phyloP scores from a whole-genome alignment of 2,329 filamentous ascomycete genomes.

The Arthrobotrys conoides region DNA sequence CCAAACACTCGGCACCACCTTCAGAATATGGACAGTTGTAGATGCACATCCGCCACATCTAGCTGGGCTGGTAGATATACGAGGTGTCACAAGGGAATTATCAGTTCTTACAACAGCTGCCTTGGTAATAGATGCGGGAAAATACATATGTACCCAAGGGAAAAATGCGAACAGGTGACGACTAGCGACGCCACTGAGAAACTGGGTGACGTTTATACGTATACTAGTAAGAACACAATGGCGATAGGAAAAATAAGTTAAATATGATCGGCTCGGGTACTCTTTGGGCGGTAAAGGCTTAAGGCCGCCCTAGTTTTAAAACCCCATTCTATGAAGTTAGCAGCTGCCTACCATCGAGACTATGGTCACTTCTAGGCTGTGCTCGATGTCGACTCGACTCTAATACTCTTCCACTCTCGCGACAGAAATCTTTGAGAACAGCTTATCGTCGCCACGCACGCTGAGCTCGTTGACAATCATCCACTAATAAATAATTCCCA shows the following conservation, averaged over 20 bases:
- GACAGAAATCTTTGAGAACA: background rate
- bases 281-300: slow-evolving; percentile 2
- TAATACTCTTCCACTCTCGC: no score
- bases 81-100: background rate
- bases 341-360: background rate
- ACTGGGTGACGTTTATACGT: no score
- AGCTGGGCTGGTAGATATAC: background rate
- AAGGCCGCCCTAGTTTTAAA: no score
- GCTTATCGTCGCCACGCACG: background rate
- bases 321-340: background rate
- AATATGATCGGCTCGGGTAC: background rate
- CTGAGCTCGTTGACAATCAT: background rate
- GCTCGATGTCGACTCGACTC: background rate
- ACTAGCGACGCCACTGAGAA: no score
- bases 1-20: slow-evolving; percentile 4
- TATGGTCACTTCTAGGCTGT: background rate
- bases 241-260: no score
- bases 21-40: background rate
- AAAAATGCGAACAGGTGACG: no score
- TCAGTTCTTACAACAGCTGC: background rate
- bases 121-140: background rate
- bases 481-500: background rate
- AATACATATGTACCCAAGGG: no score
- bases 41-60: slow-evolving; percentile 3
- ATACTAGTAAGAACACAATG: no score